Base-by-base conservation (phyloP, 1,284 basidiomycete species). In the Leccinum fuscescens region DNA sequence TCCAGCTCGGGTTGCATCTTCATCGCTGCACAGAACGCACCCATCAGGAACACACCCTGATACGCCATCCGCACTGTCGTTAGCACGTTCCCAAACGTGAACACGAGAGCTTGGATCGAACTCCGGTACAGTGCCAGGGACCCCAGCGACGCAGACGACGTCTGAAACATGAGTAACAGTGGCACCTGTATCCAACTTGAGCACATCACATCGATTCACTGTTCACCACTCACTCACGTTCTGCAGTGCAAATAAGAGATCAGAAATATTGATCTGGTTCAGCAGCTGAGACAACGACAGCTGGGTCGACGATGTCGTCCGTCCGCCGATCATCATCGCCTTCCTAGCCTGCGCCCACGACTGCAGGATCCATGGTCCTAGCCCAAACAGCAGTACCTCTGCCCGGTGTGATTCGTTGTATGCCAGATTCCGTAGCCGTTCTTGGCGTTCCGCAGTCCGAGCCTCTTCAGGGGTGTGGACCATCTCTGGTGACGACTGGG, bases 11-110 rank as follows among this genome's bases (percentile, higher is more conserved):
- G 87, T 66, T 86, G 83, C 60, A 92, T 76, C 61, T 84, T 81
- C 76, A 85, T 84, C 50, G 87, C 86, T 44, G 89, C 88, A 65
- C 84, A 86, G 69, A 91, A 93, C 6, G 92, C 90, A 48, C 88
- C 88, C 84, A 93, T 87, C 63, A 90, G 78, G 75, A 93, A 94
- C 44, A 93, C 81, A 15, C 85, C 83, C 71, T 94, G 92, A 67
- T 88, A 92, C 20, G 85, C 84, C 83, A 87, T 85, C 60, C 83
- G 83, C 24, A 80, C 71, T 6, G 85, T 89, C 49, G 82, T 82
- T 27, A 86, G 69, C 60, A 92, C 72, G 64, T 83, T 83, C 58
- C 84, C 78, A 58, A 83, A 78, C 4, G 89, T 83, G 68, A 82
- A 82, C 15, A 91, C 78, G 42, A 92, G 79, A 20, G 85, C 82